A percentile compares a stretch with the other conserved stretches of the same genome.
Conservation (phyloP, 805 yeast genomes). For the Helenozyma rhizophorensis region DNA sequence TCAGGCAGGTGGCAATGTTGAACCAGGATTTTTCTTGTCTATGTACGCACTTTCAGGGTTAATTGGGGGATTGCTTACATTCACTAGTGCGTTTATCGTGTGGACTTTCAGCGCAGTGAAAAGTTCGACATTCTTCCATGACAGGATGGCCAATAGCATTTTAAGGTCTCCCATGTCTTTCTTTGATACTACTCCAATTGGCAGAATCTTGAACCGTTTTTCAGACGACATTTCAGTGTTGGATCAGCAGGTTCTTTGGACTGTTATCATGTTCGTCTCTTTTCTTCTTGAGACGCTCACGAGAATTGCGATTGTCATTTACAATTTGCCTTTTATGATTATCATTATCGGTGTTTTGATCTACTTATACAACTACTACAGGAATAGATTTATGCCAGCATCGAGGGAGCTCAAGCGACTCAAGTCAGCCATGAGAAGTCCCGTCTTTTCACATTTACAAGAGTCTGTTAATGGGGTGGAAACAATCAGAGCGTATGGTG, state of each 20-base stretch:
- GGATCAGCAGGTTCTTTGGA: conserved; percentile 32
- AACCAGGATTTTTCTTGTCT: conserved; percentile 21
- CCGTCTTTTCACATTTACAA: conserved; percentile 33
- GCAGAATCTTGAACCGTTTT: conserved; percentile 36
- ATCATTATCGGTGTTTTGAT: conserved; percentile 22
- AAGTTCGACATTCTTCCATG: conserved; percentile 32
- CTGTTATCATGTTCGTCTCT: conserved; percentile 21
- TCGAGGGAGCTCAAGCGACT: conserved; percentile 33
- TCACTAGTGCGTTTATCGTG: conserved; percentile 25
- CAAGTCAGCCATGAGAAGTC: conserved; percentile 27
- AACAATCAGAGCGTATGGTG: conserved; percentile 30
- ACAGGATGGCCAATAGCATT: conserved; percentile 30
- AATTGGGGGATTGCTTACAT: conserved; percentile 22
- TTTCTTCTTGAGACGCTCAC: conserved; percentile 21
- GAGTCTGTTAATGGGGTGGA: conserved; percentile 35
- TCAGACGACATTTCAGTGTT: conserved; percentile 32
- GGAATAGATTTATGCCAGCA: conserved; percentile 30
- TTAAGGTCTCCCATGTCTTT: conserved; percentile 39
- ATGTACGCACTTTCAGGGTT: conserved; percentile 27
- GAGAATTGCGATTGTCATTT: conserved; percentile 27
- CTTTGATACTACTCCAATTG: conserved; percentile 40
- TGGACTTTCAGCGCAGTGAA: conserved; percentile 29
- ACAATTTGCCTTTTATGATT: conserved; percentile 30
- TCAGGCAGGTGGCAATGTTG: conserved; percentile 20
- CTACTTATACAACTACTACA: conserved; percentile 26